phyloP scores from a whole-genome alignment of 495 filamentous ascomycete species.

The Daldinia grandis region DNA sequence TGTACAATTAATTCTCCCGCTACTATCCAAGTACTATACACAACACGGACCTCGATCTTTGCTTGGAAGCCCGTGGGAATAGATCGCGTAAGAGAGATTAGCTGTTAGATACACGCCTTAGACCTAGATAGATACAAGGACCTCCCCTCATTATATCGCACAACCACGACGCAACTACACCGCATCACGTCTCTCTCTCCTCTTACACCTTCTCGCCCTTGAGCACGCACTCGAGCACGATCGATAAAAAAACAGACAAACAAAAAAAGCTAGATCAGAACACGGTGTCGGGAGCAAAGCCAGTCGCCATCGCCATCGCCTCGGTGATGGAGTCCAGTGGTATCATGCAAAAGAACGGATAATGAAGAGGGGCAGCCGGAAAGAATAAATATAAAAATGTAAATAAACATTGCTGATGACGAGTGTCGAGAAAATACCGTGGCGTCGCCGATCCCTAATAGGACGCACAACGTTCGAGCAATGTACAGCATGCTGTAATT shows the following conservation, averaged over 20 bases:
- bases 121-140: slow-evolving; percentile 30
- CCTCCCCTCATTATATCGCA: slow-evolving; percentile 22
- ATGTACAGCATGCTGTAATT: slow-evolving; percentile 39
- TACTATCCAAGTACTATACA: slow-evolving; percentile 22
- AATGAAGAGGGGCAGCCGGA: slow-evolving; percentile 29
- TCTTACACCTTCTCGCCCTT: slow-evolving; percentile 4
- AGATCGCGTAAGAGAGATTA: slow-evolving; percentile 15
- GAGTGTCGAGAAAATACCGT: slow-evolving; percentile 19
- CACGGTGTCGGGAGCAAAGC: slow-evolving; percentile 5
- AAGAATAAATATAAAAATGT: slow-evolving; percentile 6
- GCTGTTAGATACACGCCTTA: slow-evolving; percentile 29
- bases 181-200: neutral
- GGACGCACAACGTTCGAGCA: slow-evolving; percentile 36
- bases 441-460: slow-evolving; percentile 12
- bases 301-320: slow-evolving; percentile 19
- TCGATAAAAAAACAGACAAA: slow-evolving; percentile 7
- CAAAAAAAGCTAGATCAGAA: slow-evolving; percentile 22
- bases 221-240: slow-evolving; percentile 7
- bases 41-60: slow-evolving; percentile 11
- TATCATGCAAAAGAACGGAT: slow-evolving; percentile 41
- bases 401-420: slow-evolving; percentile 11
- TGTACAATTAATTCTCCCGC: slow-evolving; percentile 33
- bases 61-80: neutral
- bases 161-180: slow-evolving; percentile 4
- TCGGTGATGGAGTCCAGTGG: slow-evolving; percentile 33